Evolutionary conservation across 352 stramenopile genomes (phyloP).

Genomic region (Pythium apleroticum): DNA sequence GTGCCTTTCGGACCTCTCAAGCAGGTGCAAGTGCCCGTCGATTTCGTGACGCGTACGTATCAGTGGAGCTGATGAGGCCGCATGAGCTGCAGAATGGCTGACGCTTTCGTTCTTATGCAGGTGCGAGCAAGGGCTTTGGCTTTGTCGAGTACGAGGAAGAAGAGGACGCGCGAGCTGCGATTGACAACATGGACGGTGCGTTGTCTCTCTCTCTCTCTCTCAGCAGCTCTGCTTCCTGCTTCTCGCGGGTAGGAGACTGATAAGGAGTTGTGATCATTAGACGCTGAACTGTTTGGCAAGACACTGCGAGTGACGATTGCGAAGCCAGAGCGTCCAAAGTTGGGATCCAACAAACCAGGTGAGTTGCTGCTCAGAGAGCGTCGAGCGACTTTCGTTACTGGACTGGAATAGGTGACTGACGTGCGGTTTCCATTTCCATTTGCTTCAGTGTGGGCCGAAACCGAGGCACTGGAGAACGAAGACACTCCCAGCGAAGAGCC

Average conservation of each 20-base stretch:
- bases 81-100: neutral
- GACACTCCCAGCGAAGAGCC: constrained; percentile 22
- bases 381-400: too few species aligned
- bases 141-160: constrained; percentile 94
- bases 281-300: constrained; percentile 91
- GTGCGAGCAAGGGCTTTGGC: constrained; percentile 88
- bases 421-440: neutral
- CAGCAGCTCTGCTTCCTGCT: too few species aligned
- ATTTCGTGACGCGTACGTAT: constrained; percentile 68
- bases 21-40: constrained; percentile 71
- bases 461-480: constrained; percentile 24
- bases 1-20: constrained; percentile 84
- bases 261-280: constrained; percentile 31
- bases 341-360: constrained; percentile 80
- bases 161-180: constrained; percentile 86
- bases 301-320: constrained; percentile 92
- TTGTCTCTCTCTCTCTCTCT: too few species aligned
- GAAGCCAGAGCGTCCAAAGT: constrained; percentile 77
- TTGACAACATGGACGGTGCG: constrained; percentile 95
- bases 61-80: neutral
- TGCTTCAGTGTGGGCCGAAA: constrained; percentile 64
- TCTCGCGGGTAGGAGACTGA: neutral
- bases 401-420: neutral
- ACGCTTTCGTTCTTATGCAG: constrained; percentile 29
- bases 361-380: neutral